Conservation (phyloP, 2,329 filamentous ascomycete species). For the Aspergillus awamori region DNA sequence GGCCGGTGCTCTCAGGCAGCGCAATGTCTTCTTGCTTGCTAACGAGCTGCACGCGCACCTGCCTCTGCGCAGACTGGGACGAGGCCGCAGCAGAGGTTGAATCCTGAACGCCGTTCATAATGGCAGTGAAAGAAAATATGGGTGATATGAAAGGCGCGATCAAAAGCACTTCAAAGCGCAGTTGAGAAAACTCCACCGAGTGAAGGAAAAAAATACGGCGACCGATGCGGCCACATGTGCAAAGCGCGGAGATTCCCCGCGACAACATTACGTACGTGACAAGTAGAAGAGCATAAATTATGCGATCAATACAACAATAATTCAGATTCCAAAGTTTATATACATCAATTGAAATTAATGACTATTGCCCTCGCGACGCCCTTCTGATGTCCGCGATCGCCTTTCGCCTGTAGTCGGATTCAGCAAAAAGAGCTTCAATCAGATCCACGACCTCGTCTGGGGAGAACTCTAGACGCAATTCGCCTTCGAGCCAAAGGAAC, state of each 20-base stretch:
- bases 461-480: constrained; percentile 63
- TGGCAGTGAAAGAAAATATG: constrained; percentile 8
- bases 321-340: background rate
- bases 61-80: constrained; percentile 40
- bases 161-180: constrained; percentile 8
- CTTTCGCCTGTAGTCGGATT: constrained; percentile 60
- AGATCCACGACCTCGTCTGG: constrained; percentile 64
- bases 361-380: constrained; percentile 25
- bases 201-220: constrained; percentile 44
- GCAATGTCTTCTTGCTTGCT: constrained; percentile 57
- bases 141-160: constrained; percentile 5
- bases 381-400: constrained; percentile 61
- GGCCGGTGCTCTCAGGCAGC: constrained; percentile 56
- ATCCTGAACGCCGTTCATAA: constrained; percentile 32
- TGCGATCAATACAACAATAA: background rate
- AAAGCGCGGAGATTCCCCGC: constrained; percentile 38
- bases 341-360: constrained; percentile 2
- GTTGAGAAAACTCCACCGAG: constrained; percentile 31
- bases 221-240: constrained; percentile 45
- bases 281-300: background rate
- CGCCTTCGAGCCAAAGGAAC: constrained; percentile 67
- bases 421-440: constrained; percentile 66
- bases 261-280: background rate
- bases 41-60: constrained; percentile 59
- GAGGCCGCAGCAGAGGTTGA: constrained; percentile 21